These are phyloP conservation scores for Podaxis rugospora DNA, from an alignment of 768 basidiomycete genomes.

Conservation along the genomic window DNA sequence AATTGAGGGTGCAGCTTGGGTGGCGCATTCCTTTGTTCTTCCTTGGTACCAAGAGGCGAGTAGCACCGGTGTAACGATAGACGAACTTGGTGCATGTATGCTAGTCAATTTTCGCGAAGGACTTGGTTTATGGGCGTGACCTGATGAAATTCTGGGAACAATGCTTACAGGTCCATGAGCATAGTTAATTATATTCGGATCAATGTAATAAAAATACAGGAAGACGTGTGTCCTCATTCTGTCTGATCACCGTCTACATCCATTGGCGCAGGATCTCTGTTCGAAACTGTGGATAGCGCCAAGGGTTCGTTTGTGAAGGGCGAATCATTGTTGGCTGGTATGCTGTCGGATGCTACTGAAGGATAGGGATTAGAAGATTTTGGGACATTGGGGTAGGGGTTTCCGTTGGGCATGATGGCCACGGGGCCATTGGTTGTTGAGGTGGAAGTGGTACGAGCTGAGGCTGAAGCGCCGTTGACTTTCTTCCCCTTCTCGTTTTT, in stretches of 20 bases:
- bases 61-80: not conserved
- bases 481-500: slow-evolving; percentile 60
- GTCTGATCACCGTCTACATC: slow-evolving; percentile 9
- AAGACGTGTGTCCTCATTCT: not conserved
- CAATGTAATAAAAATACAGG: not conserved
- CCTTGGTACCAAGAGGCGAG: not conserved
- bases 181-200: not conserved
- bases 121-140: not conserved
- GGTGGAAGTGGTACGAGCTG: slow-evolving; percentile 17
- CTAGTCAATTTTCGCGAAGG: not conserved
- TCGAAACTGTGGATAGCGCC: not conserved
- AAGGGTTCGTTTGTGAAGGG: slow-evolving; percentile 2
- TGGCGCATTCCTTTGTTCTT: slow-evolving; percentile 4
- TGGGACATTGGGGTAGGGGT: not conserved
- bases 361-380: slow-evolving; percentile 9
- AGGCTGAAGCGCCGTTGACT: slow-evolving; percentile 18
- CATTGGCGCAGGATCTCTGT: slow-evolving; percentile 9
- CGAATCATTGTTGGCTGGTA: not conserved
- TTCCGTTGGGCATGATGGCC: not conserved
- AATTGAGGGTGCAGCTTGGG: slow-evolving; percentile 1
- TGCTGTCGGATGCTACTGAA: not conserved
- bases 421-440: slow-evolving; percentile 18
- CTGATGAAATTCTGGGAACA: not conserved
- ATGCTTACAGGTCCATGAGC: not conserved
- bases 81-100: not conserved